Base-by-base conservation (phyloP, 176 grass and related monocot species). In the Carex kokanica region DNA sequence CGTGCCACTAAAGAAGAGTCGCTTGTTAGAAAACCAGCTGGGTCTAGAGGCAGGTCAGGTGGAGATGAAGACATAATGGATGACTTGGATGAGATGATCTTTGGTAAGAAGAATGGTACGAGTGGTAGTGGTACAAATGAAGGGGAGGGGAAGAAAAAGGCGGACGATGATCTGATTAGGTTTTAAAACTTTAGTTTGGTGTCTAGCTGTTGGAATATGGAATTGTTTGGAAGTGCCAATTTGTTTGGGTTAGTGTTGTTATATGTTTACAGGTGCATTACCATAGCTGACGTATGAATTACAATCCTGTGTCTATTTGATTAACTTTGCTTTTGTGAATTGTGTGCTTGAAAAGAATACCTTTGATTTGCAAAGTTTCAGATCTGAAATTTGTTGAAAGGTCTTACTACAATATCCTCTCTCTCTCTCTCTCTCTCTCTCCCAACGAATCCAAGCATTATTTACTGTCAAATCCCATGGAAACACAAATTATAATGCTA, bases 51-150 rank as follows among this genome's bases (percentile, higher is more conserved):
- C 67, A 95, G 80, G 58, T 93, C 90, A 16, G 88, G 93, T n/a
- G 86, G 80, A 64, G 93, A 95, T 60, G 96, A 98, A 81, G 95
- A 93, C 83, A 89, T 95, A 81, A 86, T 99, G 47, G 88, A 92
- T 86, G 93, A 95, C 82, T 88, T 95, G 0, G 96, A 95, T 3
- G 96, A 92, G 86, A 95, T 95, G 96, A 99, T 99, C 71, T 97
- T 97, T 78, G 92, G 92, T 52, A 97, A 94, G 87, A 97, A 94
- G 84, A 91, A 88, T 8, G 91, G 86, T 63, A 83, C 86, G 72
- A 92, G 90, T 27, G 88, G 87, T 40, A 85, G 57, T n/a, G 91
- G 86, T 71, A 83, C 85, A 57, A 92, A 89, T n/a, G 90, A 85
- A 51, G 88, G 90, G 57, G 87, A 91, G 29, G 84, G 16, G 11